Base-by-base conservation (phyloP, 2,329 filamentous ascomycete genomes). In the Colletotrichum costaricense region DNA sequence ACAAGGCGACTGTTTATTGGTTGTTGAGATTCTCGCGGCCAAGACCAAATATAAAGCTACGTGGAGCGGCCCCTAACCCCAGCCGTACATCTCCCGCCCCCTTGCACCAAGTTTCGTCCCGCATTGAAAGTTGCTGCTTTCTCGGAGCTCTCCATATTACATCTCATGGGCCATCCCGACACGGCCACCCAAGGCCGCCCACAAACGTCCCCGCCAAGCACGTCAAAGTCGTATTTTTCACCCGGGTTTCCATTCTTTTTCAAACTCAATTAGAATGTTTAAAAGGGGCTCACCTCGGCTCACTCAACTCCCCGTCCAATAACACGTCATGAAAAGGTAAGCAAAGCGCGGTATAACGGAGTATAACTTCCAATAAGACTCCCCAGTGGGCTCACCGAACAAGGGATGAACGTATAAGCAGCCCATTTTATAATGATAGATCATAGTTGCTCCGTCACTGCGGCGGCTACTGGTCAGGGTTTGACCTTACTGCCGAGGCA, bases 11-110 rank as follows among this genome's bases (percentile, higher is more conserved):
- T 5, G 33, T 8, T 6, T 55, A 6, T 42, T 59, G 4, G 2
- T 35, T 35, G 22, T 14, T 33, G 9, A 33, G 2, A 11, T 11
- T 1, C 2, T 0, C 0, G 3, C 0, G 9, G 30, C 1, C 2
- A 1, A 33, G 30, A 3, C 1, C 9, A 4, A 3, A 3, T 9
- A 1, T 33, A 33, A 0, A 12, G 3, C 33, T 38, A 38, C 12
- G 5, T 0, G 0, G 1, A 26, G 4, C 26, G 26, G 4, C 1
- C 59, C 14, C 14, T 19, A 28, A 63, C 9, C 8, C 26, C 11
- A 9, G 12, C 28, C 12, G 46, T 54, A 22, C 52, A 24, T 46
- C 42, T 46, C 19, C 42, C 42, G 42, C 42, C 7, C 52, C 52
- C n/a, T 26, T 54, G 22, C 52, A 54, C 52, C 24, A n/a, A 24